phyloP scores from a whole-genome alignment of 2,329 filamentous ascomycete species.

The Beauveria brongniartii region DNA sequence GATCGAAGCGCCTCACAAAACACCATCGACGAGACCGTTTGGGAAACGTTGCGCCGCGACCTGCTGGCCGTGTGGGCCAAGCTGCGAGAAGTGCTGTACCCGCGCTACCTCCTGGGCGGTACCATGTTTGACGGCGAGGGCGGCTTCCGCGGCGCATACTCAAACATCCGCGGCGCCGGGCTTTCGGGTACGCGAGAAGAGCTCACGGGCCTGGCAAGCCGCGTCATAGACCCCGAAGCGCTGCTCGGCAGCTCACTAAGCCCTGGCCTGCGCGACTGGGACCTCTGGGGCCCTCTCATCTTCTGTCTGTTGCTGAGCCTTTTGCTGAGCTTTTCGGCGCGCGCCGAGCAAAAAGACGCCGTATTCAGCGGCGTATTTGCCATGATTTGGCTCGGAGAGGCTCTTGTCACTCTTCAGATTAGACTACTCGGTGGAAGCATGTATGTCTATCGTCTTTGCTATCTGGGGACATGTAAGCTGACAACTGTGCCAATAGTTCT shows the following conservation, averaged over 20 bases:
- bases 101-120: constrained; percentile 78
- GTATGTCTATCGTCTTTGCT: constrained; percentile 46
- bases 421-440: constrained; percentile 94
- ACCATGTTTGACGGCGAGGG: constrained; percentile 52
- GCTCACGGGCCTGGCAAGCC: constrained; percentile 50
- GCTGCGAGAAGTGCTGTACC: constrained; percentile 94
- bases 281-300: constrained; percentile 92
- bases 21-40: constrained; percentile 95
- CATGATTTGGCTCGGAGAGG: constrained; percentile 94
- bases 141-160: constrained; percentile 52
- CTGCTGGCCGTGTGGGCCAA: constrained; percentile 93
- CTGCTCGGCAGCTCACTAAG: constrained; percentile 68
- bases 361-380: constrained; percentile 97
- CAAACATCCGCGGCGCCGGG: constrained; percentile 50
- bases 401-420: constrained; percentile 95
- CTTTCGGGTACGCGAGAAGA: constrained; percentile 54
- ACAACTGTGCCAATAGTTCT: constrained; percentile 50
- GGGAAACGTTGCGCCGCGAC: constrained; percentile 92
- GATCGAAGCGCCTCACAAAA: constrained; percentile 83
- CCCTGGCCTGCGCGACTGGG: constrained; percentile 89
- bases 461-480: constrained; percentile 13
- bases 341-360: constrained; percentile 70
- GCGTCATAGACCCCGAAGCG: constrained; percentile 56
- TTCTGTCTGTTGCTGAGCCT: constrained; percentile 87
- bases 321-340: constrained; percentile 76